Base-by-base conservation (phyloP, 257 asterid genomes). In the Salvia hispanica region DNA sequence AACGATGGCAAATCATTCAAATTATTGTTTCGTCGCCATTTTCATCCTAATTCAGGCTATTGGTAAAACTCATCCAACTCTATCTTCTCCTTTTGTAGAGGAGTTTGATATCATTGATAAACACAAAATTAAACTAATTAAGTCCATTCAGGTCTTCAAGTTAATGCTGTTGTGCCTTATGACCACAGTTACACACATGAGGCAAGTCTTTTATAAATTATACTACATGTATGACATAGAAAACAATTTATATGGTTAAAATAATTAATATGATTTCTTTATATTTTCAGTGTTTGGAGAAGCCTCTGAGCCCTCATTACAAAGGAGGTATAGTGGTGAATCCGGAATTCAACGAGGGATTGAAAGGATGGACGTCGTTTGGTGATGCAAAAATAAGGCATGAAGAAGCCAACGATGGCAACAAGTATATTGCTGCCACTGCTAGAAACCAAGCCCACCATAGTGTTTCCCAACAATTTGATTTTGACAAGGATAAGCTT, bases 301-400 rank as follows among this genome's bases (percentile, higher is more conserved):
- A 46, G 44, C 96, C 95, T 1, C 62, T 39, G 0, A 57, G 31
- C 6, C 74, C 97, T 25, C 95, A 77, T 28, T 90, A 90, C 59
- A 69, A 48, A 7, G 97, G 95, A 64, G 95, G 95, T 2, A 77
- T 87, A 16, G 89, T 80, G 12, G 64, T 58, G 58, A 90, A 82
- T 69, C 82, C 96, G 0, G 91, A 83, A 55, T 12, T 90, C 0
- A 36, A 85, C 9, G 65, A 77, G 7, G 90, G 92, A 8, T 66
- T 82, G 58, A 74, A 73, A 3, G 95, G 86, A 4, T 90, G 95
- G 95, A 74, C 77, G 9, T 1, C 15, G 1, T 72, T 73, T 18
- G 90, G 87, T 28, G 52, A 68, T 6, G 82, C 80, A 0, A 79
- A 65, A 34, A n/a, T 87, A 15, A 56, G 16, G 7, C 73, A 60